Evolutionary conservation across 768 basidiomycete genomes (phyloP).

Genomic region (Russula earlei): DNA sequence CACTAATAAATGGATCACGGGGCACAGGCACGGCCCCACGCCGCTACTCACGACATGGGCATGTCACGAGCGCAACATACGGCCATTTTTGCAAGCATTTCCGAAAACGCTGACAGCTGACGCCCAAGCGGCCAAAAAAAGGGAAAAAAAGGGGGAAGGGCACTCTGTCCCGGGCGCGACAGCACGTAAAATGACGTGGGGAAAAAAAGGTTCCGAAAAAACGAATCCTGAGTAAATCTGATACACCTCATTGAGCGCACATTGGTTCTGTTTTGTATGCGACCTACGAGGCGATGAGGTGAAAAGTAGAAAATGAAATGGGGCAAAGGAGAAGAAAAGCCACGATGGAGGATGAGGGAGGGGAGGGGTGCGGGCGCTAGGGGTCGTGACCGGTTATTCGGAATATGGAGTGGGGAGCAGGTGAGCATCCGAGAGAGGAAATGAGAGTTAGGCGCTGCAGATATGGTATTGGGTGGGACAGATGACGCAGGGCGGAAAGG

Average conservation of each 20-base stretch:
- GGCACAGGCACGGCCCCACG: constrained; percentile 3
- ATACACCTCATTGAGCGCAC: neutral
- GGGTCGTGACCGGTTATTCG: neutral
- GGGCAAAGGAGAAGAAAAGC: neutral
- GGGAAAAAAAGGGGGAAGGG: neutral
- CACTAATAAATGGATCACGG: neutral
- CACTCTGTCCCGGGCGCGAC: neutral
- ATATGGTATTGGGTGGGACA: neutral
- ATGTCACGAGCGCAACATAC: constrained; percentile 16
- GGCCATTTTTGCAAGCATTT: constrained; percentile 8
- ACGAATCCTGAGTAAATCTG: neutral
- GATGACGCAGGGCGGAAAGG: constrained; percentile 8
- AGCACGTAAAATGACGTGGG: constrained; percentile 12
- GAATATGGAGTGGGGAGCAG: constrained; percentile 9
- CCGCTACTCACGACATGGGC: constrained; percentile 1
- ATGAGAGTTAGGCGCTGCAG: constrained; percentile 9
- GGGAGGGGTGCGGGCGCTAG: neutral
- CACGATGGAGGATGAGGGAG: neutral
- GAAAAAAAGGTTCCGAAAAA: neutral
- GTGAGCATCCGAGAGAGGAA: constrained; percentile 5
- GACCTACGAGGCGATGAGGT: neutral
- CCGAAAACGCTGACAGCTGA: constrained; percentile 7
- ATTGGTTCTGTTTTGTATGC: too few species aligned
- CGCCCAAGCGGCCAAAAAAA: constrained; percentile 8
- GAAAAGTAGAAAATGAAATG: neutral